phyloP scores from a whole-genome alignment of 225 moss, liverwort and hornwort species.

The Marchantia polymorpha region DNA sequence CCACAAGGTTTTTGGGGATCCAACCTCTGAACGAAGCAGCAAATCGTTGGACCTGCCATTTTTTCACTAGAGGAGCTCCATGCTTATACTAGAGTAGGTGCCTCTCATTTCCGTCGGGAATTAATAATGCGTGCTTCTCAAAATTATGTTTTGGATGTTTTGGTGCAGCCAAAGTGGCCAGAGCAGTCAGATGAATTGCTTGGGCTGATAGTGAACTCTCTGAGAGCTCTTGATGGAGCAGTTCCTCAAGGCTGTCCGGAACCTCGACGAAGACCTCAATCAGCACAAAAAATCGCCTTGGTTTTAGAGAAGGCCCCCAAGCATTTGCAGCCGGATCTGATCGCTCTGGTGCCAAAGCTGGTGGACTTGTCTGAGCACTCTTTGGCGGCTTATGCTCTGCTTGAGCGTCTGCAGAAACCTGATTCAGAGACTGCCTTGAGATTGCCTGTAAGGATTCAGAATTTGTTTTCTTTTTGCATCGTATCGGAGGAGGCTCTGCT shows the following conservation, averaged over 20 bases:
- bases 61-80: not conserved
- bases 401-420: slow-evolving; percentile 91
- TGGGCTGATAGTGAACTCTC: slow-evolving; percentile 95
- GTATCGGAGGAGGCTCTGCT: no score
- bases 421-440: slow-evolving; percentile 87
- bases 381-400: slow-evolving; percentile 81
- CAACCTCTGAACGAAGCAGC: not conserved
- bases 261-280: slow-evolving; percentile 94
- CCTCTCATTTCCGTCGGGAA: not conserved
- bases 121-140: not conserved
- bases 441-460: slow-evolving; percentile 59
- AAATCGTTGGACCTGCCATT: not conserved
- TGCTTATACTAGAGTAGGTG: not conserved
- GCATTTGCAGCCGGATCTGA: slow-evolving; percentile 99
- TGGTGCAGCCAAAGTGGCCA: slow-evolving; percentile 93
- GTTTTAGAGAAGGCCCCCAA: slow-evolving; percentile 99
- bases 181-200: slow-evolving; percentile 99
- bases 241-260: slow-evolving; percentile 98
- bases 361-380: slow-evolving; percentile 97
- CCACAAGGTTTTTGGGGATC: slow-evolving; percentile 57
- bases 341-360: slow-evolving; percentile 99
- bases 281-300: slow-evolving; percentile 96
- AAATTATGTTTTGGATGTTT: slow-evolving; percentile 6
- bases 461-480: no score
- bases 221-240: slow-evolving; percentile 96